A percentile compares a stretch with the other conserved stretches of the same genome.
Evolutionary conservation across 2,329 filamentous ascomycete genomes (phyloP).

Genomic region (Septoria petroselini): DNA sequence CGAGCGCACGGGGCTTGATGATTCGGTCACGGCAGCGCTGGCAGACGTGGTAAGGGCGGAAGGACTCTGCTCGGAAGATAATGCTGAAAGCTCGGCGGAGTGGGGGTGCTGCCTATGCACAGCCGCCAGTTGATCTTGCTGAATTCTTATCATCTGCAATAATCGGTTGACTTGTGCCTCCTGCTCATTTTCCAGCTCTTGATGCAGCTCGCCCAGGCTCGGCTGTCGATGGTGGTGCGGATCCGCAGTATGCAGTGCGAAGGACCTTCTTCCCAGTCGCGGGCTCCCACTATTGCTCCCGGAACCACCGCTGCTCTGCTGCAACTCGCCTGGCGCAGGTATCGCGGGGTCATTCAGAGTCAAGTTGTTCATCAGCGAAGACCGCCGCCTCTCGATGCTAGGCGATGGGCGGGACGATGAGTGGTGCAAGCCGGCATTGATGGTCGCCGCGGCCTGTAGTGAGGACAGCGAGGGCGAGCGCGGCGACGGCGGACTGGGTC

Average conservation of each 20-base stretch:
- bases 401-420: conserved; percentile 50
- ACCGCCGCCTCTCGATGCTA: conserved; percentile 58
- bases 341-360: conserved; percentile 68
- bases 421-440: conserved; percentile 62
- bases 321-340: conserved; percentile 68
- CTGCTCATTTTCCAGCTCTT: conserved; percentile 75
- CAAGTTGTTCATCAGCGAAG: conserved; percentile 68
- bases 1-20: conserved; percentile 22
- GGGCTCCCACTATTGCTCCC: conserved; percentile 32
- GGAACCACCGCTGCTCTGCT: conserved; percentile 39
- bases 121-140: conserved; percentile 66
- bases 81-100: conserved; percentile 31
- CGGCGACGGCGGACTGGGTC: conserved; percentile 52
- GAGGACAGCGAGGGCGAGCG: conserved; percentile 64
- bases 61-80: conserved; percentile 28
- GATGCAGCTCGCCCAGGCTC: conserved; percentile 72
- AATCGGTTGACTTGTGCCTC: conserved; percentile 77
- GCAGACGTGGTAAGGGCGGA: conserved; percentile 34
- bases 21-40: conserved; percentile 48
- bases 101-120: conserved; percentile 49
- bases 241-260: conserved; percentile 51
- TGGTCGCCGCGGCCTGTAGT: conserved; percentile 72
- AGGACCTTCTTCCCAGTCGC: conserved; percentile 24
- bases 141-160: conserved; percentile 68
- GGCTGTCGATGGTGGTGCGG: conserved; percentile 62